Evolutionary conservation across 2,329 filamentous ascomycete species (phyloP).

Genomic region (Alternaria brassicae): DNA sequence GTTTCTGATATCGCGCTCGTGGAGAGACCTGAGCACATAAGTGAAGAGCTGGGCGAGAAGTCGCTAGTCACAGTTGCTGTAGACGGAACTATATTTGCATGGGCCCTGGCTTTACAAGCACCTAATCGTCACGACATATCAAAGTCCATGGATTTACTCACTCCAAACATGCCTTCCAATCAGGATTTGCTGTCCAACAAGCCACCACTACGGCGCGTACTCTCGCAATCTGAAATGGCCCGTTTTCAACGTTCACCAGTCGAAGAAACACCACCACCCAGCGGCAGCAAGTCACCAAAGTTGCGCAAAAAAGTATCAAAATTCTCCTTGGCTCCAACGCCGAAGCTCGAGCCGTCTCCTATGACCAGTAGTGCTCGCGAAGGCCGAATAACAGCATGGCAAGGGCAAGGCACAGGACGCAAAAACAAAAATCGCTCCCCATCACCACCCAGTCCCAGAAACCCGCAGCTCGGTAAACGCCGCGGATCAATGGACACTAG

Average conservation of each 20-base stretch:
- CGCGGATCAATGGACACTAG: constrained; percentile 61
- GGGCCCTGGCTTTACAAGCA: constrained; percentile 47
- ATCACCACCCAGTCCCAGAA: constrained; percentile 51
- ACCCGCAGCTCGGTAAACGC: constrained; percentile 48
- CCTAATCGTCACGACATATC: constrained; percentile 42
- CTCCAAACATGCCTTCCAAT: constrained; percentile 40
- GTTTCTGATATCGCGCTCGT: constrained; percentile 81
- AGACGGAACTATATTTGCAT: constrained; percentile 60
- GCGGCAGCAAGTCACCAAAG: constrained; percentile 57
- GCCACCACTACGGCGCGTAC: constrained; percentile 80
- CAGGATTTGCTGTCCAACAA: constrained; percentile 53
- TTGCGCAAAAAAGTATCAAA: constrained; percentile 64
- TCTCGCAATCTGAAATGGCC: constrained; percentile 86
- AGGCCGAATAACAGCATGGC: constrained; percentile 23
- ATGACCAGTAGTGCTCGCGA: constrained; percentile 37
- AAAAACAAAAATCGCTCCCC: constrained; percentile 51
- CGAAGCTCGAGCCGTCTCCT: constrained; percentile 55
- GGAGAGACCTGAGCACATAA: constrained; percentile 50
- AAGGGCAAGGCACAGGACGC: constrained; percentile 30
- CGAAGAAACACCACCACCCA: constrained; percentile 42
- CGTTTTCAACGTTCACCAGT: constrained; percentile 70
- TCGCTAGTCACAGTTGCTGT: constrained; percentile 58
- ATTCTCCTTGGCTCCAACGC: constrained; percentile 56
- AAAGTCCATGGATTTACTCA: constrained; percentile 49
- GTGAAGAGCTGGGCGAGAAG: constrained; percentile 58